Base-by-base conservation (phyloP, 1,139 yeast species). In the Yamadazyma siamensis region DNA sequence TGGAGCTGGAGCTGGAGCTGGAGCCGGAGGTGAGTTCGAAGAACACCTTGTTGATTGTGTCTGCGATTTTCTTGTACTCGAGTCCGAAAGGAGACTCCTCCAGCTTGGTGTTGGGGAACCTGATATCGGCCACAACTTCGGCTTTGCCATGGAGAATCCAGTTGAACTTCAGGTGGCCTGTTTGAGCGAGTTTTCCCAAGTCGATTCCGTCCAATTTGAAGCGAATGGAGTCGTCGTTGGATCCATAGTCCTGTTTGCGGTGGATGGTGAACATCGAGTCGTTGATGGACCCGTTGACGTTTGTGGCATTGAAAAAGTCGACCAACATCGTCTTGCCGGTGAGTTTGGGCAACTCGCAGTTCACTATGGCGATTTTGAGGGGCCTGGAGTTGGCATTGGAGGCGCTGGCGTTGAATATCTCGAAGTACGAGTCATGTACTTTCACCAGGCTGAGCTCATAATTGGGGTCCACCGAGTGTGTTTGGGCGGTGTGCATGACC, bases 211-310 rank as follows among this genome's bases (percentile, higher is more conserved):
- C 85, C 29, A 82, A 56, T 47, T 83, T 73, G 43, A 81, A 65
- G 36, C 87, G 59, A 5, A 82, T 75, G 9, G 76, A 65, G 40
- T 71, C 44, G 5, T 40, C 47, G 25, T 40, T 42, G 33, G 25
- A 47, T 51, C 27, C 48, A 38, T 40, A 50, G 17, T 50, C 50
- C 41, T 65, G 73, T 35, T 65, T 63, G 37, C 80, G 80, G 45
- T 82, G 91, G 14, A 83, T 70, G 2, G 87, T 80, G 56, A 82
- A 82, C 60, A 83, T 64, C 0, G 91, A 76, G 36, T 81, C 81
- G 46, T 82, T 81, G 10, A 82, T 65, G 1, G 88, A 75, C 1
- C 94, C 94, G 12, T 82, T 77, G 17, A 80, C 79, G 32, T 80
- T 77, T 36, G 69, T 69, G 11, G 88, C 85, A 49, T 78, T 78